Conservation (phyloP, 75 land plant species). For the Pinus tabuliformis region DNA sequence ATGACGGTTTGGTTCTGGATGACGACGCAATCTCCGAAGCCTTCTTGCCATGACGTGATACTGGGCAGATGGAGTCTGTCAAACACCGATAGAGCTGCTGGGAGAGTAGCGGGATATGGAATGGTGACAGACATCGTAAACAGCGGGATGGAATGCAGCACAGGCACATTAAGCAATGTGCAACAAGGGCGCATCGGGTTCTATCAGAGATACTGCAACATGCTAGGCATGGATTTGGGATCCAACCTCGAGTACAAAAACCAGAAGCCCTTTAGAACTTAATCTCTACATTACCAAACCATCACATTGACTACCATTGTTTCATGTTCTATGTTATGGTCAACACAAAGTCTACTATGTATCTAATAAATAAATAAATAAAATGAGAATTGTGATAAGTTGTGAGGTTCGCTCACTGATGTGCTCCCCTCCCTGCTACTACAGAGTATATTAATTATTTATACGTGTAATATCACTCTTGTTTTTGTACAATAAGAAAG, state of each 20-base stretch:
- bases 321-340: too few species aligned
- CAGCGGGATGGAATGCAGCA: slow-evolving; percentile 52
- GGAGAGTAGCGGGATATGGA: slow-evolving; percentile 54
- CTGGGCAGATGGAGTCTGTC: slow-evolving; percentile 52
- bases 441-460: too few species aligned
- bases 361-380: too few species aligned
- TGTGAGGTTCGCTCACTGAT: too few species aligned
- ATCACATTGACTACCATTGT: too few species aligned
- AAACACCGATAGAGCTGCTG: slow-evolving; percentile 18
- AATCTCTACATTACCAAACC: too few species aligned
- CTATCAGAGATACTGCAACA: slow-evolving; percentile 47
- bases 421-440: too few species aligned
- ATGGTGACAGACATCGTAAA: slow-evolving; percentile 64
- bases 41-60: slow-evolving; percentile 56
- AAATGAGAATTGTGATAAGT: too few species aligned
- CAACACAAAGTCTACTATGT: too few species aligned
- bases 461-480: too few species aligned
- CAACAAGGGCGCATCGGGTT: slow-evolving; percentile 16
- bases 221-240: slow-evolving; percentile 31
- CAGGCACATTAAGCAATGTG: not conserved
- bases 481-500: too few species aligned
- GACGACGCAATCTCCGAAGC: slow-evolving; percentile 37
- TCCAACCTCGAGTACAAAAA: slow-evolving; percentile 33
- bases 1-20: slow-evolving; percentile 73
- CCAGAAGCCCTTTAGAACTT: slow-evolving; percentile 14